These are phyloP conservation scores for Candida labiduridarum DNA, from an alignment of 1,139 yeast species.

Conservation along the genomic window DNA sequence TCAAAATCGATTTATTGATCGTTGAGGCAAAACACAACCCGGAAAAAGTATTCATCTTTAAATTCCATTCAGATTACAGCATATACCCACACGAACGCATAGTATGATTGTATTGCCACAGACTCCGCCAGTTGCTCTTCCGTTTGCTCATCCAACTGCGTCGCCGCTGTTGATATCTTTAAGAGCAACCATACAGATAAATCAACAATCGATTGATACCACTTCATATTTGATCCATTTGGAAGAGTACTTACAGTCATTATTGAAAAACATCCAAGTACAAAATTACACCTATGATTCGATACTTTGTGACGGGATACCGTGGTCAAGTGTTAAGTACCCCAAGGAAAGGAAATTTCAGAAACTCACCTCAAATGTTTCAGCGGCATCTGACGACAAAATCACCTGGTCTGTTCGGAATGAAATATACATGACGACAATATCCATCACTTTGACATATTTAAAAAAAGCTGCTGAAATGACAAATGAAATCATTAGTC, in stretches of 20 bases:
- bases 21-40: too few relatives aligned
- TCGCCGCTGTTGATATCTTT: slow-evolving; percentile 18
- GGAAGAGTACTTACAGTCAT: slow-evolving; percentile 35
- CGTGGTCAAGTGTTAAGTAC: slow-evolving; percentile 19
- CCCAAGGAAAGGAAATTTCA: slow-evolving; percentile 5
- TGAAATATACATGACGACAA: slow-evolving; percentile 31
- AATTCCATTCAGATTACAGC: neutral
- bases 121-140: slow-evolving; percentile 31
- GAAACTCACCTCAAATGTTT: slow-evolving; percentile 4
- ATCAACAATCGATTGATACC: slow-evolving; percentile 23
- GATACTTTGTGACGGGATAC: slow-evolving; percentile 13
- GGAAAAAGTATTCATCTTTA: too few relatives aligned
- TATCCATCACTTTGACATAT: slow-evolving; percentile 33
- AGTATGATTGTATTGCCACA: slow-evolving; percentile 36
- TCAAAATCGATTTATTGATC: too few relatives aligned
- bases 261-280: slow-evolving; percentile 19
- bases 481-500: slow-evolving; percentile 35
- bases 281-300: slow-evolving; percentile 8
- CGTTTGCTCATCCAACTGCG: slow-evolving; percentile 14
- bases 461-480: slow-evolving; percentile 39
- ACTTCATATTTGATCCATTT: slow-evolving; percentile 36
- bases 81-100: neutral
- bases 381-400: neutral
- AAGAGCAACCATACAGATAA: slow-evolving; percentile 21
- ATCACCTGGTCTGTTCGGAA: slow-evolving; percentile 31